These are phyloP conservation scores for Chlorencoelia australis DNA, from an alignment of 2,329 filamentous ascomycete species.

Conservation along the genomic window DNA sequence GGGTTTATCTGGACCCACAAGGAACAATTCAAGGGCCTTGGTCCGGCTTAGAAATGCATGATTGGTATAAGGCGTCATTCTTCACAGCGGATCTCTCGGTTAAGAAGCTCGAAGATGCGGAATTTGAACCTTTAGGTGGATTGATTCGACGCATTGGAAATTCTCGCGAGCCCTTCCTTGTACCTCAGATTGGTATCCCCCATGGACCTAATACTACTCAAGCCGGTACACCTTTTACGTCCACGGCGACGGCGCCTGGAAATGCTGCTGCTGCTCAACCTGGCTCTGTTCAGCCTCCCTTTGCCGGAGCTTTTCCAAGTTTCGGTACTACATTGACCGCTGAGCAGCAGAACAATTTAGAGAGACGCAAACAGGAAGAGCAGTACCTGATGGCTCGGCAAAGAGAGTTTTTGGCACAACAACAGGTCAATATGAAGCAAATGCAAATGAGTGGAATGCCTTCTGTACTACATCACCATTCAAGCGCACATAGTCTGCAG, in stretches of 20 bases:
- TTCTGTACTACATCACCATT: slow-evolving; percentile 72
- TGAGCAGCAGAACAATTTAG: slow-evolving; percentile 94
- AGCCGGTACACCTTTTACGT: slow-evolving; percentile 26
- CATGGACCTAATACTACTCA: slow-evolving; percentile 62
- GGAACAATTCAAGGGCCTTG: slow-evolving; percentile 89
- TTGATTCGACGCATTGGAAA: slow-evolving; percentile 94
- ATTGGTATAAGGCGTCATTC: slow-evolving; percentile 99
- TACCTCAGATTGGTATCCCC: slow-evolving; percentile 90
- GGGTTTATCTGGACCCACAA: slow-evolving; percentile 95
- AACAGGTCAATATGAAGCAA: slow-evolving; percentile 68
- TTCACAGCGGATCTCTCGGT: slow-evolving; percentile 92
- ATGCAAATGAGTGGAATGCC: slow-evolving; percentile 50
- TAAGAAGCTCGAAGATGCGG: slow-evolving; percentile 84
- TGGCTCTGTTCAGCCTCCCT: slow-evolving; percentile 69
- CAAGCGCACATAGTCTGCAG: slow-evolving; percentile 89
- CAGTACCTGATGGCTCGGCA: slow-evolving; percentile 95
- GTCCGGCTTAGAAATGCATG: slow-evolving; percentile 96
- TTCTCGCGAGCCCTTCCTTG: slow-evolving; percentile 91
- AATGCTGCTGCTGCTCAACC: slow-evolving; percentile 37
- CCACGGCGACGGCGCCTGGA: slow-evolving; percentile 28
- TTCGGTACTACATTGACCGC: slow-evolving; percentile 95
- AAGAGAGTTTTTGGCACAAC: slow-evolving; percentile 82
- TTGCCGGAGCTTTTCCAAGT: slow-evolving; percentile 87
- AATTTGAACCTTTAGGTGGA: slow-evolving; percentile 92
- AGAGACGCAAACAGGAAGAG: slow-evolving; percentile 94